phyloP scores from a whole-genome alignment of 805 yeast genomes.

The Maudiozyma saulgeensis region DNA sequence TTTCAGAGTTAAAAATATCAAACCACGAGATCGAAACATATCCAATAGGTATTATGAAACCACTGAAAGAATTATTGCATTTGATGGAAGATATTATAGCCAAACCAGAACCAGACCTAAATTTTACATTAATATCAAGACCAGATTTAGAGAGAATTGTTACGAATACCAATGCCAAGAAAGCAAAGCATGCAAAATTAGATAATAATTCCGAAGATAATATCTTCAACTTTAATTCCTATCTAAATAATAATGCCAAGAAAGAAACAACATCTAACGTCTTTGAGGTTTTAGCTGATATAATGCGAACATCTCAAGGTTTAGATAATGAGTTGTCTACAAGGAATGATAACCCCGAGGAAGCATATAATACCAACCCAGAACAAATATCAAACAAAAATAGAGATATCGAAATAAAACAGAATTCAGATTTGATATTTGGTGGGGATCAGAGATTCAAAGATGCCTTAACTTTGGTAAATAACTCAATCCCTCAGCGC shows the following conservation, averaged over 20 bases:
- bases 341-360: neutral
- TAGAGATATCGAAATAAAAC: slow-evolving; percentile 2
- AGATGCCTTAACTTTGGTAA: slow-evolving; percentile 64
- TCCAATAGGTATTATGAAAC: slow-evolving; percentile 63
- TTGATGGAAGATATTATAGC: slow-evolving; percentile 44
- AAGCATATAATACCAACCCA: neutral
- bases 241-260: neutral
- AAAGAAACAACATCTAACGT: slow-evolving; percentile 10
- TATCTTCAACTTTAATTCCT: neutral
- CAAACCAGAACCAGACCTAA: slow-evolving; percentile 36
- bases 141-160: slow-evolving; percentile 40
- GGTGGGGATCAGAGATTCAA: slow-evolving; percentile 69
- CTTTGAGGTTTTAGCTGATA: slow-evolving; percentile 15
- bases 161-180: neutral
- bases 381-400: slow-evolving; percentile 7
- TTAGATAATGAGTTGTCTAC: neutral
- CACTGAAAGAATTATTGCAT: slow-evolving; percentile 53
- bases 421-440: slow-evolving; percentile 47
- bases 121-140: slow-evolving; percentile 55
- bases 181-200: neutral
- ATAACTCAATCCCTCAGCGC: slow-evolving; percentile 16
- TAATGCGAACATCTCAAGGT: neutral
- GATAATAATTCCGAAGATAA: neutral
- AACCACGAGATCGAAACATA: slow-evolving; percentile 49
- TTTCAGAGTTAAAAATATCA: slow-evolving; percentile 49